A percentile compares a stretch with the other conserved stretches of the same genome.
Evolutionary conservation across 352 stramenopile species (phyloP).

Genomic region (Pythium angustatum): DNA sequence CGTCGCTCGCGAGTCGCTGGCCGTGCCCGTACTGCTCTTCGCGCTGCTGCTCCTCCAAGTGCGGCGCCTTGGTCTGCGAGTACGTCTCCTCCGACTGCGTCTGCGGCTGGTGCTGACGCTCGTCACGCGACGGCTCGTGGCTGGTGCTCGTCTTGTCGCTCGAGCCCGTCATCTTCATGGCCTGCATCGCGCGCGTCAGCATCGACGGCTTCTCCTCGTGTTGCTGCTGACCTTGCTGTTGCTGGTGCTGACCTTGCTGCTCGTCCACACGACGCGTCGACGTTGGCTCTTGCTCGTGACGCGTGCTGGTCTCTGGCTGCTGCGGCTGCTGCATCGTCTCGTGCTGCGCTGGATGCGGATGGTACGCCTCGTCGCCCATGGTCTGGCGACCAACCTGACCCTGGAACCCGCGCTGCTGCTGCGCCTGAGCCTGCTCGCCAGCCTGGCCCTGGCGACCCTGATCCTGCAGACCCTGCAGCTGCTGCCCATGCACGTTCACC

Average conservation of each 20-base stretch:
- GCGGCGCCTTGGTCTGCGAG: not conserved
- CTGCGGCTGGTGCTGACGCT: not conserved
- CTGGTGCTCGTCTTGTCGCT: not conserved
- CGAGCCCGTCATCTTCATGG: slow-evolving; percentile 21
- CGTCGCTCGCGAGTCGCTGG: slow-evolving; percentile 12
- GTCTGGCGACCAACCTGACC: slow-evolving; percentile 5
- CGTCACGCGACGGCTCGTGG: not conserved
- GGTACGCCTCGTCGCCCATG: not conserved
- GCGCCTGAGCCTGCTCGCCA: not conserved
- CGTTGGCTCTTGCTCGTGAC: not conserved
- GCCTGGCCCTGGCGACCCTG: not conserved
- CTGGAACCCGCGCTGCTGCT: not conserved
- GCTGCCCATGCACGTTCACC: slow-evolving; percentile 7
- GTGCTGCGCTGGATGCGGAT: slow-evolving; percentile 14
- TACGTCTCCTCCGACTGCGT: not conserved
- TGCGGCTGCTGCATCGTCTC: not conserved
- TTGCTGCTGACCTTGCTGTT: not conserved
- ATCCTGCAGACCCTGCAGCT: too few species aligned
- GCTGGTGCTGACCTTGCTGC: not conserved
- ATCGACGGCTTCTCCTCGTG: slow-evolving; percentile 23
- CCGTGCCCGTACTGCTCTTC: slow-evolving; percentile 10
- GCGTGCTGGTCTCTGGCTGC: too few species aligned
- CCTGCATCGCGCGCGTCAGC: slow-evolving; percentile 27
- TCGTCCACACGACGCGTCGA: not conserved
- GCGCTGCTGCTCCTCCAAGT: slow-evolving; percentile 6